phyloP scores from a whole-genome alignment of 2,329 filamentous ascomycete genomes.

The Aspergillus brasiliensis region DNA sequence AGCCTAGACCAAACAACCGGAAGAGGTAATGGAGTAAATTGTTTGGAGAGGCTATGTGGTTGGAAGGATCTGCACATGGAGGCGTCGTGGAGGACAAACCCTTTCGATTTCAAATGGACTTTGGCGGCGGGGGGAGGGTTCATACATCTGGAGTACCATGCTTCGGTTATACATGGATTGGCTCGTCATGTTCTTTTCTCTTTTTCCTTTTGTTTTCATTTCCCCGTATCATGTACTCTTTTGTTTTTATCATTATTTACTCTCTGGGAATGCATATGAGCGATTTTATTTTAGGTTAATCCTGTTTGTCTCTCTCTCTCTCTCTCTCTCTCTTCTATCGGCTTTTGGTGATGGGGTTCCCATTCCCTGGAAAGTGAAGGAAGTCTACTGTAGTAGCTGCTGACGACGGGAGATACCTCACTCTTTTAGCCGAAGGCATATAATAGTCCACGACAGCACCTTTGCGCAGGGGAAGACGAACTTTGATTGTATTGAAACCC shows the following conservation, averaged over 20 bases:
- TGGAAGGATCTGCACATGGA: conserved; percentile 1
- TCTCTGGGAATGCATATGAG: conserved; percentile 26
- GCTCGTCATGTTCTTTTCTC: conserved; percentile 2
- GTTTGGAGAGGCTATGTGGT: conserved; percentile 6
- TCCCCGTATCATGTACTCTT: conserved; percentile 13
- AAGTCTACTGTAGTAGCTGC: neutral
- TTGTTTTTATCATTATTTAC: conserved; percentile 2
- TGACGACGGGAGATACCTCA: neutral
- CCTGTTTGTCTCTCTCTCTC: neutral
- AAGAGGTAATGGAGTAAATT: conserved; percentile 40
- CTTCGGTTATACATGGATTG: neutral
- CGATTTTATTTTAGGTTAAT: conserved; percentile 15
- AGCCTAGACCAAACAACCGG: conserved; percentile 52
- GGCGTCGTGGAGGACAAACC: too few species aligned
- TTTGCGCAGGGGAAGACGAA: neutral
- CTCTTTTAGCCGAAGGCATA: too few species aligned
- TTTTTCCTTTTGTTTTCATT: conserved; percentile 1
- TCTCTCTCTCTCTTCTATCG: too few species aligned
- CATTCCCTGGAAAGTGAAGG: neutral
- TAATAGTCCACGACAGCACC: neutral
- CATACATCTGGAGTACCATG: neutral
- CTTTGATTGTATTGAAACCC: neutral
- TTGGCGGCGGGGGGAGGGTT: neutral
- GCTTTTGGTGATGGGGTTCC: too few species aligned
- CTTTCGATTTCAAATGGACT: neutral